Conservation (phyloP, 495 filamentous ascomycete species). For the Amniculicola lignicola region DNA sequence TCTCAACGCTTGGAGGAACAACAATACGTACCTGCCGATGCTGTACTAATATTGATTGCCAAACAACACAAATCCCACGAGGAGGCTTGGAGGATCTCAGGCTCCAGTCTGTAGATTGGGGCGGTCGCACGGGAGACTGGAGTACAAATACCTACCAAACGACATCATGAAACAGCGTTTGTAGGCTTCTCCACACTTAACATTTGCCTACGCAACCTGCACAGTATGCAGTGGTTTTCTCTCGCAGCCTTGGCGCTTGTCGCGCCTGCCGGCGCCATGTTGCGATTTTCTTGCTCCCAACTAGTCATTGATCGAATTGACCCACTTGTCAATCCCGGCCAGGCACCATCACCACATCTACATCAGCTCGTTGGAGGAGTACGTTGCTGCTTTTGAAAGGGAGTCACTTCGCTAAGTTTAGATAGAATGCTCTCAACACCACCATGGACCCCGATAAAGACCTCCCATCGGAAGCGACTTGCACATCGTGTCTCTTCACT, state of each 20-base stretch:
- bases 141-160: too few species aligned
- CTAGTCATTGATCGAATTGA: conserved; percentile 15
- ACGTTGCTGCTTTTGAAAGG: neutral
- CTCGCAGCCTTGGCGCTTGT: neutral
- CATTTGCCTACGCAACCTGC: too few species aligned
- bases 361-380: conserved; percentile 40
- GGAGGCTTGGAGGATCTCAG: too few species aligned
- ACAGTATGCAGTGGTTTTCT: conserved; percentile 12
- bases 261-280: neutral
- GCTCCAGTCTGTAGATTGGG: too few species aligned
- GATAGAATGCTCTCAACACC: neutral
- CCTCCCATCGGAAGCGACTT: conserved; percentile 28
- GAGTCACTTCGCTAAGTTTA: too few species aligned
- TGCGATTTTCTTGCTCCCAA: conserved; percentile 19
- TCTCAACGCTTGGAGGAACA: too few species aligned
- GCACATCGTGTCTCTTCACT: conserved; percentile 30
- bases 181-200: too few species aligned
- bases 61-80: too few species aligned
- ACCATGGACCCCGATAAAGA: conserved; percentile 29
- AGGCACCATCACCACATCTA: conserved; percentile 14
- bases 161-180: too few species aligned
- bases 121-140: too few species aligned
- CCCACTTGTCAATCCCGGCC: conserved; percentile 9
- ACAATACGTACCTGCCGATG: too few species aligned
- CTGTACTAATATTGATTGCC: too few species aligned